phyloP scores from a whole-genome alignment of 2,329 filamentous ascomycete species.

The Trichoderma sp. region DNA sequence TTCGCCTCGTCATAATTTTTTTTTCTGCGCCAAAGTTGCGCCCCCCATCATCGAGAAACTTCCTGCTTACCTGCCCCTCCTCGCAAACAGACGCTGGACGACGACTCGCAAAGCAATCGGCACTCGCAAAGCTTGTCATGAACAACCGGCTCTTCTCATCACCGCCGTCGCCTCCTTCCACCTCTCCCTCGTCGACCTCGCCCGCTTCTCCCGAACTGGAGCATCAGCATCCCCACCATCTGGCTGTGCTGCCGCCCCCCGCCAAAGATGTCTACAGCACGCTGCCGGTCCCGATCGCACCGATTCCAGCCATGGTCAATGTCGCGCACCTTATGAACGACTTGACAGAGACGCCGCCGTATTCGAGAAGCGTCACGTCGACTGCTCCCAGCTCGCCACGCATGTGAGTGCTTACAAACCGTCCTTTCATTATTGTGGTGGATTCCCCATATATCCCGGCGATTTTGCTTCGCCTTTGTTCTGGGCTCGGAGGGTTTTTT shows the following conservation, averaged over 20 bases:
- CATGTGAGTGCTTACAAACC: slow-evolving; percentile 46
- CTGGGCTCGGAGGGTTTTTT: background rate
- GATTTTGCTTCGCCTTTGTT: background rate
- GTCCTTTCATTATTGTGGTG: background rate
- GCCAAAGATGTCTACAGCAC: slow-evolving; percentile 31
- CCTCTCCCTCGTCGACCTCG: slow-evolving; percentile 30
- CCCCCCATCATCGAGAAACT: background rate
- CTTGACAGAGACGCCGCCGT: slow-evolving; percentile 53
- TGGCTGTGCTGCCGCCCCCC: slow-evolving; percentile 37
- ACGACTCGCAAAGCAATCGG: slow-evolving; percentile 42
- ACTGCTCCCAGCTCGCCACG: slow-evolving; percentile 59
- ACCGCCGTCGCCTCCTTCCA: slow-evolving; percentile 31
- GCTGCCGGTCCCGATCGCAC: slow-evolving; percentile 28
- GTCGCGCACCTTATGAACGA: slow-evolving; percentile 45
- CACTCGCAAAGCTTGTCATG: slow-evolving; percentile 47
- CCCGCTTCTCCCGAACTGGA: slow-evolving; percentile 33
- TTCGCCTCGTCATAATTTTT: background rate
- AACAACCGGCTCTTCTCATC: slow-evolving; percentile 40
- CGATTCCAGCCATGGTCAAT: slow-evolving; percentile 40
- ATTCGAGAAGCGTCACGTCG: slow-evolving; percentile 56
- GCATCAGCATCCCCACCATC: slow-evolving; percentile 33
- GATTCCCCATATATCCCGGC: background rate
- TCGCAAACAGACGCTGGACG: slow-evolving; percentile 31
- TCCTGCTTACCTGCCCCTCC: slow-evolving; percentile 5
- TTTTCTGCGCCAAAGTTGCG: background rate